Evolutionary conservation across 2,329 filamentous ascomycete species (phyloP), one percentile per base, ranked within the genome.

Genomic region (Phialemoniopsis sp.): DNA sequence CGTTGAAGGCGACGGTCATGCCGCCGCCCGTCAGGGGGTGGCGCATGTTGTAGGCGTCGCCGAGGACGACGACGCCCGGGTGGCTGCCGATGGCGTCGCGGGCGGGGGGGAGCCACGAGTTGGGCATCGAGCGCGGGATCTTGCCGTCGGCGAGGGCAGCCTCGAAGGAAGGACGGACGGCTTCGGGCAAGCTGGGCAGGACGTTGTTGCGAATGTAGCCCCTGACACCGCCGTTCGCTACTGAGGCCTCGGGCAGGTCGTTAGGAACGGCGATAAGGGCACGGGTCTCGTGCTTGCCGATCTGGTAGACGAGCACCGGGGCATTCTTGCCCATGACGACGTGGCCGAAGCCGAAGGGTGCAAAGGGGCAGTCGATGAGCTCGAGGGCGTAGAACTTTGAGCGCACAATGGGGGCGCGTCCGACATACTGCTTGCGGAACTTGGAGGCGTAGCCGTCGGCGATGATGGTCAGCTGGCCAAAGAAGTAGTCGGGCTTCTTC

Each of bases 31-130:
- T 98, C 12, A 98, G 75, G 2, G 93, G 93, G 65, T 98, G 93
- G n/a, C 93, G 87, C 93, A 98, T 98, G 70, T 98, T 98, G 75
- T 95, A 84, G 13, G 93, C 91, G 59, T 98, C 93, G 43, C 93
- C 93, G 8, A 97, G 75, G 29, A 98, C 70, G 36, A 95, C 73
- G 44, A 95, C 67, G 4, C 88, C 88, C 2, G 81, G 78, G 10
- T 77, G 76, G 33, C 73, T 44, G 76, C 56, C 87, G 85, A 33
- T 56, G 44, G 34, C 37, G 44, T 85, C 86, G 33, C 64, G 66
- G 1, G 80, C 76, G 0, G 93, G 80, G 5, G 93, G 90, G 3
- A 98, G 78, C 73, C 87, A 98, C 45, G 85, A 91, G 66, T 97
- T 98, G 38, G 93, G 93, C 93, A 98, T 98, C 51, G 81, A 88